Conservation (phyloP, 345 rosid genomes). For the Hibiscus syriacus region DNA sequence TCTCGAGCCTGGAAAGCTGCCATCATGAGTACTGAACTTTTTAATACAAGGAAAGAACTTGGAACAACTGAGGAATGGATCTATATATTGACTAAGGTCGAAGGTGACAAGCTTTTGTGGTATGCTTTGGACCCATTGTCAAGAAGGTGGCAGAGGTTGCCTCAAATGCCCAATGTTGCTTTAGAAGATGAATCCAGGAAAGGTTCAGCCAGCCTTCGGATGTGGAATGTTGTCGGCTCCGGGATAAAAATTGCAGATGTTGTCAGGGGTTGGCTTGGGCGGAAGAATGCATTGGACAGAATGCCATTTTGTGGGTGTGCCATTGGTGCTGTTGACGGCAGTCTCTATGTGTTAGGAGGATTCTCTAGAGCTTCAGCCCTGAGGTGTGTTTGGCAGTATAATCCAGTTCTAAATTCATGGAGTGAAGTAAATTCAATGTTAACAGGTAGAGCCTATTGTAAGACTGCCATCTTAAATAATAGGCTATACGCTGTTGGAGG, state of each 20-base stretch:
- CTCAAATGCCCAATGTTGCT: slow-evolving; percentile 53
- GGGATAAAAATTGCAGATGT: slow-evolving; percentile 49
- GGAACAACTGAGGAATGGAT: slow-evolving; percentile 84
- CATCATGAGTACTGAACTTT: slow-evolving; percentile 45
- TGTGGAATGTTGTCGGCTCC: slow-evolving; percentile 56
- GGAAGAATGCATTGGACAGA: slow-evolving; percentile 38
- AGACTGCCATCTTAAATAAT: background rate
- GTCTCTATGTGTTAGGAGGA: slow-evolving; percentile 80
- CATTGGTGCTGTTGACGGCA: slow-evolving; percentile 65
- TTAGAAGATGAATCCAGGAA: slow-evolving; percentile 49
- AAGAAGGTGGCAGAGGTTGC: slow-evolving; percentile 77
- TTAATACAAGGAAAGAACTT: slow-evolving; percentile 60
- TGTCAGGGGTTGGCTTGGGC: slow-evolving; percentile 62
- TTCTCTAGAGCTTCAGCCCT: slow-evolving; percentile 55
- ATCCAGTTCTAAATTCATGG: slow-evolving; percentile 26
- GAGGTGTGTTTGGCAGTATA: slow-evolving; percentile 68
- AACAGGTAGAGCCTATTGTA: background rate
- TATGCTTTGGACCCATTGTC: slow-evolving; percentile 77
- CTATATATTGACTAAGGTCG: slow-evolving; percentile 64
- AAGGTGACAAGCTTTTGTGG: slow-evolving; percentile 63
- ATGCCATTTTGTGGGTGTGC: slow-evolving; percentile 75
- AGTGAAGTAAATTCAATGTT: background rate
- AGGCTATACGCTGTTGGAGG: background rate
- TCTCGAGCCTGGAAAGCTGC: slow-evolving; percentile 66
- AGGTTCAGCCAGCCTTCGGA: slow-evolving; percentile 36